Conservation (phyloP, 768 basidiomycete genomes). For the Tephrocybe sp. region DNA sequence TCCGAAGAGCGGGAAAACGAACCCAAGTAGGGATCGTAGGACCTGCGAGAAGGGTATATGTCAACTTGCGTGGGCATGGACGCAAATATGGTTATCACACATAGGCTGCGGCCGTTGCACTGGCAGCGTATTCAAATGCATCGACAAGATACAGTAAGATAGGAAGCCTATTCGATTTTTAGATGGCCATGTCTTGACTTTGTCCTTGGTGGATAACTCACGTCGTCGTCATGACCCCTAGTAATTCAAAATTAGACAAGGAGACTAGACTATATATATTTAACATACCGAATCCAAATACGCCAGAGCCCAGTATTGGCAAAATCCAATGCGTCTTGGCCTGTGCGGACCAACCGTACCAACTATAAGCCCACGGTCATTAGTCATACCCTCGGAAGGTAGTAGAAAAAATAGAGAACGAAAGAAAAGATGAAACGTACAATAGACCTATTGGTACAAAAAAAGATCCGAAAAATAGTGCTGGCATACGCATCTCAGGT, state of each 20-base stretch:
- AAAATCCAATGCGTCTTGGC: constrained; percentile 69
- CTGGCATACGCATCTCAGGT: constrained; percentile 75
- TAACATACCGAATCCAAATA: constrained; percentile 52
- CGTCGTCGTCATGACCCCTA: constrained; percentile 58
- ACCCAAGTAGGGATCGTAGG: constrained; percentile 43
- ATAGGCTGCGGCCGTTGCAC: constrained; percentile 61
- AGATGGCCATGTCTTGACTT: neutral
- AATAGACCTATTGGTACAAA: constrained; percentile 68
- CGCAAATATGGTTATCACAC: constrained; percentile 30
- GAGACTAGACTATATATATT: neutral
- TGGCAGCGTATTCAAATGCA: constrained; percentile 67
- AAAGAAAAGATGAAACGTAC: constrained; percentile 38
- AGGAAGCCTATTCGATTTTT: constrained; percentile 44
- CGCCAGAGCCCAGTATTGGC: constrained; percentile 63
- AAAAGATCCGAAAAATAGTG: constrained; percentile 64
- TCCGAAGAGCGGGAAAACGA: constrained; percentile 47
- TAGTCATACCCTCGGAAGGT: too few relatives aligned
- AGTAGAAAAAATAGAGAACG: too few relatives aligned
- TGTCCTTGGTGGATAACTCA: constrained; percentile 27
- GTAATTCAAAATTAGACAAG: neutral
- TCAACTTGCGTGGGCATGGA: neutral
- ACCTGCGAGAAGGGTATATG: constrained; percentile 23
- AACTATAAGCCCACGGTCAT: too few relatives aligned
- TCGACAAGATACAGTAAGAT: constrained; percentile 71
- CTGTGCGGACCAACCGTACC: constrained; percentile 82